These are phyloP conservation scores for Magnaporthiopsis rhizophila DNA, from an alignment of 2,329 filamentous ascomycete species.

Conservation along the genomic window DNA sequence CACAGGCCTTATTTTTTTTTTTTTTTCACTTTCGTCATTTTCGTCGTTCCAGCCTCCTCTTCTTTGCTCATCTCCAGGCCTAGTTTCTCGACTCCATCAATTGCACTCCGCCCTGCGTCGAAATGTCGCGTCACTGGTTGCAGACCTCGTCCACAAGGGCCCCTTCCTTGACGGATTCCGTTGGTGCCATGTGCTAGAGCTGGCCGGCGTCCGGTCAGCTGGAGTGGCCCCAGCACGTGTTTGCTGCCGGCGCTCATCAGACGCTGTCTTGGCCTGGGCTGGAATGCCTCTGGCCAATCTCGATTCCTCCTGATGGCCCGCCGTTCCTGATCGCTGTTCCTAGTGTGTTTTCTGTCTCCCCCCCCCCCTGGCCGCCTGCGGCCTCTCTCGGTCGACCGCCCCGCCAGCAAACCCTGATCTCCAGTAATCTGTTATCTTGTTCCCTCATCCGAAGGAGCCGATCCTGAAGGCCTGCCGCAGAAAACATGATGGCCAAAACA, in stretches of 20 bases:
- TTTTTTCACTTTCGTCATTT: too few relatives aligned
- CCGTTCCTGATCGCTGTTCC: background rate
- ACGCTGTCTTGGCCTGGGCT: background rate
- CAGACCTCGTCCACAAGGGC: background rate
- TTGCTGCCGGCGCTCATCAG: background rate
- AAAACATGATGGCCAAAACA: background rate
- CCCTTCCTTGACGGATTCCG: background rate
- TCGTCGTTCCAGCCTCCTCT: too few relatives aligned
- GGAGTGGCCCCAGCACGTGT: background rate
- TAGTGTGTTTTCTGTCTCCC: background rate
- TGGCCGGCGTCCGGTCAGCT: background rate
- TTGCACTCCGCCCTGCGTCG: background rate
- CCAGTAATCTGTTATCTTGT: background rate
- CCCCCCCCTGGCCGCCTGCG: background rate
- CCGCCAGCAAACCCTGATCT: background rate
- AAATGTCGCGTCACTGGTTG: background rate
- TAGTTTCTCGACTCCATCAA: background rate
- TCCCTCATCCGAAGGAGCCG: background rate
- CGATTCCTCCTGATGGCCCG: background rate
- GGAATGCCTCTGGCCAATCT: background rate
- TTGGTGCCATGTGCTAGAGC: background rate
- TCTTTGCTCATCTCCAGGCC: background rate
- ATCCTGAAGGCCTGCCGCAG: background rate
- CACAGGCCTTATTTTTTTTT: constrained; percentile 20
- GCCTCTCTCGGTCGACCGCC: background rate